phyloP scores from a whole-genome alignment of 2,329 filamentous ascomycete genomes.

The Fusarium nisikadoi region DNA sequence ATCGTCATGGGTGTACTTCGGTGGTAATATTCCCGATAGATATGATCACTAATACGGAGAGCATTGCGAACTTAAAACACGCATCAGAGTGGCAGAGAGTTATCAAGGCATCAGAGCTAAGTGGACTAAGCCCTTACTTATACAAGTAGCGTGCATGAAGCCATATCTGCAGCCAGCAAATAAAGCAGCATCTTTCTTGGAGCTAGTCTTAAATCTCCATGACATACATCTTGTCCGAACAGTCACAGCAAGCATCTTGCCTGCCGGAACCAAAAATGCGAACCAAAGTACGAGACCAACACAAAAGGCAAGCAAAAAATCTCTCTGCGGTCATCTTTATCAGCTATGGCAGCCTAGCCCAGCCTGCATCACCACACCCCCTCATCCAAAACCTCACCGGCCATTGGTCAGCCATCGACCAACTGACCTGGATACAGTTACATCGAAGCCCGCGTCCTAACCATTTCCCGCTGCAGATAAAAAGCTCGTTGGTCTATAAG shows the following conservation, averaged over 20 bases:
- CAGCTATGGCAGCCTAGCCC: conserved; percentile 35
- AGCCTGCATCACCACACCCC: conserved; percentile 38
- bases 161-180: neutral
- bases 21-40: neutral
- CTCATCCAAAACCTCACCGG: neutral
- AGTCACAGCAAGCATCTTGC: neutral
- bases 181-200: neutral
- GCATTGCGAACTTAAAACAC: neutral
- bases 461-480: conserved; percentile 19
- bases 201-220: neutral
- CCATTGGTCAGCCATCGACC: conserved; percentile 29
- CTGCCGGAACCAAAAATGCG: conserved; percentile 4
- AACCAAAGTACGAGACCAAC: conserved; percentile 17
- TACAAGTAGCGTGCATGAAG: neutral
- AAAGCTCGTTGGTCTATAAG: neutral
- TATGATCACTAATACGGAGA: neutral
- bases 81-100: neutral
- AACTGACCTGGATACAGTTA: conserved; percentile 35
- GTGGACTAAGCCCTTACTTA: neutral
- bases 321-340: conserved; percentile 25
- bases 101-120: neutral
- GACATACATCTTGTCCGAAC: neutral
- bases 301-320: conserved; percentile 17
- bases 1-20: neutral
- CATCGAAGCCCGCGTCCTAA: conserved; percentile 9